Evolutionary conservation across 2,329 filamentous ascomycete genomes (phyloP).

Genomic region (Boeremia lycopersici): DNA sequence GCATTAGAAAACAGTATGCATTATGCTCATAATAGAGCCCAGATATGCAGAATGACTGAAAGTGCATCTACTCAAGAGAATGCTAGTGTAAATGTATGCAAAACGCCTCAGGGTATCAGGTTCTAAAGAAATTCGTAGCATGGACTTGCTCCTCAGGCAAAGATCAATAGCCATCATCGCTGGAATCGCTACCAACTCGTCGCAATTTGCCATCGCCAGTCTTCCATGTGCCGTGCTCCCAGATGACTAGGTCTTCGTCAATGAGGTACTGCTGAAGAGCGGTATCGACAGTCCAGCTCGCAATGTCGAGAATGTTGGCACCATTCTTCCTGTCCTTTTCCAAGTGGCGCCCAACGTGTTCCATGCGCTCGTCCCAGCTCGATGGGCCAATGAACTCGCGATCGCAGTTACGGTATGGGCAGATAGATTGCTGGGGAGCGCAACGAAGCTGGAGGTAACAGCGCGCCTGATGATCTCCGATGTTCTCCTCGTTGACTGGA

Average conservation of each 20-base stretch:
- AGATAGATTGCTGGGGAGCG: constrained; percentile 65
- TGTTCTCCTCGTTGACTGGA: constrained; percentile 55
- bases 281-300: constrained; percentile 36
- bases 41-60: background rate
- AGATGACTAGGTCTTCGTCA: constrained; percentile 46
- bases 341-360: constrained; percentile 83
- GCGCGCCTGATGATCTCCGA: constrained; percentile 62
- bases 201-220: constrained; percentile 42
- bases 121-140: background rate
- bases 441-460: constrained; percentile 67
- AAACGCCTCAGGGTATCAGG: constrained; percentile 6
- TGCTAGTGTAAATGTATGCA: background rate
- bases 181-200: background rate
- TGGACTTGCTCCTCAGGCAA: background rate
- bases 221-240: constrained; percentile 36
- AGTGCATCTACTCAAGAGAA: background rate
- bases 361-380: constrained; percentile 83
- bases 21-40: background rate
- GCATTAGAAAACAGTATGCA: background rate
- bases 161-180: constrained; percentile 1
- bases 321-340: constrained; percentile 59
- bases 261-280: constrained; percentile 49
- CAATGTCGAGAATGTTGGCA: constrained; percentile 21
- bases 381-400: constrained; percentile 66
- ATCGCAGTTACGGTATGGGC: constrained; percentile 65